A percentile compares a stretch with the other conserved stretches of the same genome.
Conservation (phyloP, 495 filamentous ascomycete genomes). For the Neurospora sp. region DNA sequence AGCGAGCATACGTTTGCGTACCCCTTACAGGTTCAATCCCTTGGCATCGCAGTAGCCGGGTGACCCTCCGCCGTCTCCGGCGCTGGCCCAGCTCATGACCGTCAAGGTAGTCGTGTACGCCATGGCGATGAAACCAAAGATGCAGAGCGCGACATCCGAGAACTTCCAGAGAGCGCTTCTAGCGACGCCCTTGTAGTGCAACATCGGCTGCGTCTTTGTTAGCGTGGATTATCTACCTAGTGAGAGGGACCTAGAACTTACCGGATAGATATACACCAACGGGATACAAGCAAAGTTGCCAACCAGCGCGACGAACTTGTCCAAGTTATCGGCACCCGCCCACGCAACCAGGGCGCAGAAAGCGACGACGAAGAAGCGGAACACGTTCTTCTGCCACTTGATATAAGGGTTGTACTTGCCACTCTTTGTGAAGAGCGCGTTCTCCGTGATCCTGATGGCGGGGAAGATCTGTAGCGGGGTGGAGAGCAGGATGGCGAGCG, state of each 20-base stretch:
- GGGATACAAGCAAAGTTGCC: slow-evolving; percentile 98
- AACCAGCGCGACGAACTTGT: slow-evolving; percentile 93
- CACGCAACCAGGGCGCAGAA: slow-evolving; percentile 80
- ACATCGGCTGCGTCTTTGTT: slow-evolving; percentile 51
- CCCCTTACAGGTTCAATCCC: neutral
- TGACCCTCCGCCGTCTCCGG: slow-evolving; percentile 21
- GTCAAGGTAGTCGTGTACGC: slow-evolving; percentile 82
- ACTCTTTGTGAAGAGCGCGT: slow-evolving; percentile 56
- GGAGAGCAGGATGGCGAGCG: slow-evolving; percentile 81
- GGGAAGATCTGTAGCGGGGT: slow-evolving; percentile 96
- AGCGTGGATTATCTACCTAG: too few relatives aligned
- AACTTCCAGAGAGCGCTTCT: slow-evolving; percentile 49
- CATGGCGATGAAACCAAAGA: slow-evolving; percentile 79
- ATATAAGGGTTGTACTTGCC: slow-evolving; percentile 93
- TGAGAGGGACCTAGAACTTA: slow-evolving; percentile 30
- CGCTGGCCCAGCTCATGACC: slow-evolving; percentile 64
- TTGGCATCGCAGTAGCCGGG: slow-evolving; percentile 42
- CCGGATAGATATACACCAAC: slow-evolving; percentile 94
- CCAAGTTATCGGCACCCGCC: slow-evolving; percentile 83
- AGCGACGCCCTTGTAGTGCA: slow-evolving; percentile 76
- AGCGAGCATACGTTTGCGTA: neutral
- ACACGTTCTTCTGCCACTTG: slow-evolving; percentile 98
- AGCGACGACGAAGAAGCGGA: slow-evolving; percentile 84
- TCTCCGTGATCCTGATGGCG: slow-evolving; percentile 73
- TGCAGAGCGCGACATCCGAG: slow-evolving; percentile 61